Conservation (phyloP, 73 alveolate species). For the Stentor roeselii region DNA sequence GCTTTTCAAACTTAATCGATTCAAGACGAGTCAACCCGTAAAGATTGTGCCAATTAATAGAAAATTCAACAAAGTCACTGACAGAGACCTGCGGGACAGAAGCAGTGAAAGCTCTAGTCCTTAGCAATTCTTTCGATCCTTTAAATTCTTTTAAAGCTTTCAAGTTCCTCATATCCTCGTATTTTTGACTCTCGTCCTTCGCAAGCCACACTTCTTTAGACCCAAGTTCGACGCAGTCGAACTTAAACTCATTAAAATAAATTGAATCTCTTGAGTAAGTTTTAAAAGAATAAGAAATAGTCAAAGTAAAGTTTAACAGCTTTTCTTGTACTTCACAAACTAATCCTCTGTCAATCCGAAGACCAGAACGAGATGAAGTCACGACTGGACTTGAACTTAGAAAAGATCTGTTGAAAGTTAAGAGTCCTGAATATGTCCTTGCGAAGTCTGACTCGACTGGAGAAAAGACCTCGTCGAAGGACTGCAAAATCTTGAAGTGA, state of each 20-base stretch:
- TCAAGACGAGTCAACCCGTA: background rate
- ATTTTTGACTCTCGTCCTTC: background rate
- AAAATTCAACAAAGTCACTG: background rate
- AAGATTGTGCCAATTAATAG: background rate
- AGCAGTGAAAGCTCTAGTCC: background rate
- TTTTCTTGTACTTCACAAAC: background rate
- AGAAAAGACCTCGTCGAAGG: background rate
- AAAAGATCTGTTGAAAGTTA: background rate
- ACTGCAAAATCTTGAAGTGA: background rate
- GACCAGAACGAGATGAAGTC: background rate
- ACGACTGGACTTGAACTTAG: background rate
- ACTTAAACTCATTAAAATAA: background rate
- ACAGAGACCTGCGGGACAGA: background rate
- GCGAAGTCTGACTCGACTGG: background rate
- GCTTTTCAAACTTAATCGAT: slow-evolving; percentile 11
- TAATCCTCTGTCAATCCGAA: background rate
- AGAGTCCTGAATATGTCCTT: background rate
- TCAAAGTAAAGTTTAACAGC: background rate
- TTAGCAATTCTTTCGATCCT: too few species aligned
- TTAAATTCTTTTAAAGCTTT: too few species aligned
- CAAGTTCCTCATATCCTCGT: background rate
- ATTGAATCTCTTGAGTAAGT: background rate
- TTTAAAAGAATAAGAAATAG: background rate
- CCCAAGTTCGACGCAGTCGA: background rate
- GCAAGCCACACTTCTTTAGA: background rate